Evolutionary conservation across 345 rosid species (phyloP).

Genomic region (Limnanthes douglasii): DNA sequence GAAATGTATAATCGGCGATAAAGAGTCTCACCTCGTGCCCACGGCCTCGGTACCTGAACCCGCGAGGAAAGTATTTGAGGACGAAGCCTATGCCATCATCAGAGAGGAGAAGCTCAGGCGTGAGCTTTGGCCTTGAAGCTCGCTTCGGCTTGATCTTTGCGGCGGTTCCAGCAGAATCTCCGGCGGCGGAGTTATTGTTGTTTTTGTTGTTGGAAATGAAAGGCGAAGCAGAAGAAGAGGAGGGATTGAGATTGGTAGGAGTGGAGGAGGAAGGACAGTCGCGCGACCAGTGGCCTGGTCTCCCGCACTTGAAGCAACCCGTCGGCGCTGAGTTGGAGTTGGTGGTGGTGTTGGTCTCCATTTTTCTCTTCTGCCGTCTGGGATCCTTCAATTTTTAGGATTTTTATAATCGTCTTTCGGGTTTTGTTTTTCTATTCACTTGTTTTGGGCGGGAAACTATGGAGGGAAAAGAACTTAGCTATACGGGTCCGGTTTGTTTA

Average conservation of each 20-base stretch:
- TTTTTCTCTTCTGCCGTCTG: slow-evolving; percentile 10
- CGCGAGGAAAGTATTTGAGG: slow-evolving; percentile 76
- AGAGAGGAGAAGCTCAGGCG: slow-evolving; percentile 62
- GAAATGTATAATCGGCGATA: not conserved
- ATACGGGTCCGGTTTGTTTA: no score
- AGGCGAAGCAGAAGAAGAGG: slow-evolving; percentile 3
- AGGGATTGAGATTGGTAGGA: slow-evolving; percentile 6
- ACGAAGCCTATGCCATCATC: slow-evolving; percentile 77
- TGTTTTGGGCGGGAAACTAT: no score
- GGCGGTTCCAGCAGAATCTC: slow-evolving; percentile 14
- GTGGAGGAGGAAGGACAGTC: slow-evolving; percentile 47
- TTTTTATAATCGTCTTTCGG: no score
- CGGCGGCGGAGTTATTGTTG: slow-evolving; percentile 4
- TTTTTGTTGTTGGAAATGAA: slow-evolving; percentile 10
- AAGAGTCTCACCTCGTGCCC: slow-evolving; percentile 58
- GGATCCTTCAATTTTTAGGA: no score
- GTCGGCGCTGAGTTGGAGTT: slow-evolving; percentile 36
- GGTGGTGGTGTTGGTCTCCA: slow-evolving; percentile 19
- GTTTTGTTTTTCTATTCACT: no score
- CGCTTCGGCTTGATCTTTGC: slow-evolving; percentile 9
- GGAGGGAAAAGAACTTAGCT: no score
- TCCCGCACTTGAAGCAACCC: slow-evolving; percentile 95
- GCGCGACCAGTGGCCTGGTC: slow-evolving; percentile 97
- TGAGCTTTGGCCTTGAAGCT: slow-evolving; percentile 57
- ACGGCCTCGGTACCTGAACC: slow-evolving; percentile 65